A percentile compares a stretch with the other conserved stretches of the same genome.
phyloP scores from a whole-genome alignment of 2,329 filamentous ascomycete species.

The Colletotrichum sp. region DNA sequence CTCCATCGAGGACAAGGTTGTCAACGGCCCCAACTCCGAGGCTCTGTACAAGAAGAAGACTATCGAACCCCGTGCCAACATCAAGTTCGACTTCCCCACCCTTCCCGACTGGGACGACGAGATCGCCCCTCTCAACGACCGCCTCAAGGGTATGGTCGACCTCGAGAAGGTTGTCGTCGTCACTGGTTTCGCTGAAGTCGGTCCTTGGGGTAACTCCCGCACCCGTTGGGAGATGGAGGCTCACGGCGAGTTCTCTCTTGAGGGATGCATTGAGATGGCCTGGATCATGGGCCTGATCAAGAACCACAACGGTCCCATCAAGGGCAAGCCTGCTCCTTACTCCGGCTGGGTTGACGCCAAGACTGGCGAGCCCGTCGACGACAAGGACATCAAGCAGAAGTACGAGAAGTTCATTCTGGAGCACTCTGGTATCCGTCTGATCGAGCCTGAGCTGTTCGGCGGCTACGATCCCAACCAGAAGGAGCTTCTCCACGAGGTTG shows the following conservation, averaged over 20 bases:
- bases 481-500: constrained; percentile 95
- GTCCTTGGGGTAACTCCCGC: constrained; percentile 97
- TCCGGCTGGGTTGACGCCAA: constrained; percentile 97
- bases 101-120: constrained; percentile 93
- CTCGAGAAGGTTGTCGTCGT: constrained; percentile 98
- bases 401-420: constrained; percentile 98
- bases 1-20: constrained; percentile 93
- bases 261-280: constrained; percentile 98
- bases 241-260: constrained; percentile 92
- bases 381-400: constrained; percentile 97
- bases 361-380: constrained; percentile 92
- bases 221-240: constrained; percentile 99
- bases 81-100: constrained; percentile 95
- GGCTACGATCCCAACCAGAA: constrained; percentile 99
- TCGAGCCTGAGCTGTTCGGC: constrained; percentile 95
- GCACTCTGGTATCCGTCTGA: constrained; percentile 95
- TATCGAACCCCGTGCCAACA: constrained; percentile 92
- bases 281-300: constrained; percentile 99
- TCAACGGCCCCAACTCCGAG: constrained; percentile 93
- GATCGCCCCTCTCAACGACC: constrained; percentile 84
- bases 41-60: constrained; percentile 93
- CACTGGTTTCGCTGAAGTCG: constrained; percentile 94
- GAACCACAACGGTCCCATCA: constrained; percentile 95
- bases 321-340: constrained; percentile 81
- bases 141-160: constrained; percentile 97